phyloP scores from a whole-genome alignment of 352 stramenopile genomes.

The Pythium periplocum region DNA sequence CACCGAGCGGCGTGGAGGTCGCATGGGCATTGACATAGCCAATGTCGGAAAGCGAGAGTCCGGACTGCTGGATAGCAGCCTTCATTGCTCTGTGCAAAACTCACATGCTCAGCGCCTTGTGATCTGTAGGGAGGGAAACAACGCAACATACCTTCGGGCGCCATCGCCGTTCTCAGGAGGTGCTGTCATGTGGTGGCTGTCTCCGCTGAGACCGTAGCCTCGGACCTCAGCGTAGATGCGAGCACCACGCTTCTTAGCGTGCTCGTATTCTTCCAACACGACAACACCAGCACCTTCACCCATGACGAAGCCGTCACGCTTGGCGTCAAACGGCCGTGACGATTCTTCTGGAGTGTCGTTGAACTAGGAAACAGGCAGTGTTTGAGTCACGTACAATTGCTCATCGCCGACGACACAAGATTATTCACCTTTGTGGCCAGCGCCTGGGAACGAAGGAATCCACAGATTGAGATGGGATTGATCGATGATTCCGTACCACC shows the following conservation, averaged over 20 bases:
- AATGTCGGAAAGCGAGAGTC: constrained; percentile 76
- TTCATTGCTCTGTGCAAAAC: constrained; percentile 79
- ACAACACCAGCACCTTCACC: constrained; percentile 75
- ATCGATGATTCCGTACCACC: constrained; percentile 95
- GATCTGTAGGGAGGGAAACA: too few species aligned
- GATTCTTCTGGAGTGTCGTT: constrained; percentile 90
- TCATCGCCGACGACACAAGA: too few species aligned
- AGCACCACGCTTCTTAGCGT: constrained; percentile 90
- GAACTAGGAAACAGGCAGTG: constrained; percentile 44
- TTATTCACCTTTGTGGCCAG: constrained; percentile 82
- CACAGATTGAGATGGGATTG: constrained; percentile 91
- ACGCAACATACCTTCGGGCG: constrained; percentile 30
- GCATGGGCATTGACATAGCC: constrained; percentile 98
- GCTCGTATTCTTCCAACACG: constrained; percentile 83
- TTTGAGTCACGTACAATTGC: too few species aligned
- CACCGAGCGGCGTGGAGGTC: constrained; percentile 96
- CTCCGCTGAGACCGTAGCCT: constrained; percentile 93
- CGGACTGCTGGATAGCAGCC: constrained; percentile 80
- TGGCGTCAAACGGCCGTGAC: constrained; percentile 94
- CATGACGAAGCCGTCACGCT: constrained; percentile 97
- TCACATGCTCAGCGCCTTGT: not conserved
- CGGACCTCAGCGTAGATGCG: constrained; percentile 93
- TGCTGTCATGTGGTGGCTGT: constrained; percentile 93
- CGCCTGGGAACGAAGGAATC: constrained; percentile 94
- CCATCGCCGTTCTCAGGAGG: constrained; percentile 63